Percentiles rank a stretch among this genome's conserved stretches.
phyloP scores from a whole-genome alignment of 495 filamentous ascomycete genomes.

The Penicillium lividum region DNA sequence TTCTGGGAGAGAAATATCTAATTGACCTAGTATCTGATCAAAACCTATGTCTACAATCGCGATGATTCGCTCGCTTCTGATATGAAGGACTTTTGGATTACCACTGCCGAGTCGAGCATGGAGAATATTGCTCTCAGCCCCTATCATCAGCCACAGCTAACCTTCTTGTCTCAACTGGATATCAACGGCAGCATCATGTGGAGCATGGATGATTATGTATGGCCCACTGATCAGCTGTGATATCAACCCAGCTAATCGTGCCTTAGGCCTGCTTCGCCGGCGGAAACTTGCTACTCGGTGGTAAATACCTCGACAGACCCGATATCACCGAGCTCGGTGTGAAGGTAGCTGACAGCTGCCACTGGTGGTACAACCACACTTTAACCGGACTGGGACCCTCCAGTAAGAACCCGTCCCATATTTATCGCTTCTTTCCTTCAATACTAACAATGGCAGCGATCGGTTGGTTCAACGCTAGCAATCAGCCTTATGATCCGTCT shows the following conservation, averaged over 20 bases:
- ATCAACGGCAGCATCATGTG: slow-evolving; percentile 35
- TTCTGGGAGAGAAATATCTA: background rate
- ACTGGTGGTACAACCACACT: slow-evolving; percentile 61
- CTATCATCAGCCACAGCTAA: slow-evolving; percentile 59
- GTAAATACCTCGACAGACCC: slow-evolving; percentile 56
- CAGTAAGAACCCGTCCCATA: slow-evolving; percentile 8
- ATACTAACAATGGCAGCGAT: slow-evolving; percentile 38
- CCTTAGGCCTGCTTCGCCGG: slow-evolving; percentile 67
- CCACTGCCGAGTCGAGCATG: slow-evolving; percentile 68
- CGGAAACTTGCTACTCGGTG: slow-evolving; percentile 79
- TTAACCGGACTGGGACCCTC: slow-evolving; percentile 69
- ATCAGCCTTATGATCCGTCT: slow-evolving; percentile 37
- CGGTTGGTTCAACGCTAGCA: slow-evolving; percentile 54
- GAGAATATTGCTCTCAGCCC: slow-evolving; percentile 64
- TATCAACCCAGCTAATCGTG: slow-evolving; percentile 29
- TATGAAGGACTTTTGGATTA: slow-evolving; percentile 66
- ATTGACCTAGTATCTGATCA: slow-evolving; percentile 67
- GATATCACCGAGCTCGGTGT: slow-evolving; percentile 68
- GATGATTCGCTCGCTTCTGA: slow-evolving; percentile 54
- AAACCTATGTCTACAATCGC: slow-evolving; percentile 68
- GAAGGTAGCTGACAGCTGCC: slow-evolving; percentile 66
- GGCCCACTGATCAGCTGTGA: background rate
- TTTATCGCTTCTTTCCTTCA: background rate
- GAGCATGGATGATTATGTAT: slow-evolving; percentile 29
- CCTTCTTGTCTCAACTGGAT: slow-evolving; percentile 62